These are phyloP conservation scores for Strobilomyces echinocephalus DNA, from an alignment of 768 basidiomycete genomes.

Conservation along the genomic window DNA sequence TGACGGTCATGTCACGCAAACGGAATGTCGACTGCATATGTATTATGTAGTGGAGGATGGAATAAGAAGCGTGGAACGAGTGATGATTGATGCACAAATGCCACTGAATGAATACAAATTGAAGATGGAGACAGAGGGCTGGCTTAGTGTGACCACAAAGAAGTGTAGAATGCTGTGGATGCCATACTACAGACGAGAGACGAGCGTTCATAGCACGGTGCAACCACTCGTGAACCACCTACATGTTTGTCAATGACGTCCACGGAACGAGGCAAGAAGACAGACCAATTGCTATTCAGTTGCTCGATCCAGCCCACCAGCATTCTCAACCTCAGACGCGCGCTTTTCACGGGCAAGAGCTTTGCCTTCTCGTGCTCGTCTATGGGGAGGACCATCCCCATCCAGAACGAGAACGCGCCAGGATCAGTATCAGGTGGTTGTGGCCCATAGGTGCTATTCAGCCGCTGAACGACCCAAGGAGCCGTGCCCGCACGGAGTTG, in stretches of 20 bases:
- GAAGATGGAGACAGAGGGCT: neutral
- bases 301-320: slow-evolving; percentile 95
- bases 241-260: slow-evolving; percentile 19
- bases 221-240: slow-evolving; percentile 81
- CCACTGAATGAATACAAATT: slow-evolving; percentile 15
- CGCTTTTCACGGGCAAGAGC: slow-evolving; percentile 74
- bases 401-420: slow-evolving; percentile 80
- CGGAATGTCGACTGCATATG: too few relatives aligned
- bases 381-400: slow-evolving; percentile 85
- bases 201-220: slow-evolving; percentile 40
- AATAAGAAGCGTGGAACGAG: neutral
- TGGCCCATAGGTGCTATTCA: slow-evolving; percentile 72
- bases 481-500: slow-evolving; percentile 67
- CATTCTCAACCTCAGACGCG: slow-evolving; percentile 73
- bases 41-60: neutral
- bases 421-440: slow-evolving; percentile 63
- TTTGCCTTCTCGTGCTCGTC: slow-evolving; percentile 88
- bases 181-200: slow-evolving; percentile 13
- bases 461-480: slow-evolving; percentile 89
- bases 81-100: slow-evolving; percentile 18
- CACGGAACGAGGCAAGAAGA: slow-evolving; percentile 10
- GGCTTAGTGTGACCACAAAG: slow-evolving; percentile 8
- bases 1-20: slow-evolving; percentile 13
- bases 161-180: slow-evolving; percentile 6
- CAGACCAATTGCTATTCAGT: slow-evolving; percentile 53